Evolutionary conservation across 768 basidiomycete species (phyloP).

Genomic region (Kwoniella shandongensis): DNA sequence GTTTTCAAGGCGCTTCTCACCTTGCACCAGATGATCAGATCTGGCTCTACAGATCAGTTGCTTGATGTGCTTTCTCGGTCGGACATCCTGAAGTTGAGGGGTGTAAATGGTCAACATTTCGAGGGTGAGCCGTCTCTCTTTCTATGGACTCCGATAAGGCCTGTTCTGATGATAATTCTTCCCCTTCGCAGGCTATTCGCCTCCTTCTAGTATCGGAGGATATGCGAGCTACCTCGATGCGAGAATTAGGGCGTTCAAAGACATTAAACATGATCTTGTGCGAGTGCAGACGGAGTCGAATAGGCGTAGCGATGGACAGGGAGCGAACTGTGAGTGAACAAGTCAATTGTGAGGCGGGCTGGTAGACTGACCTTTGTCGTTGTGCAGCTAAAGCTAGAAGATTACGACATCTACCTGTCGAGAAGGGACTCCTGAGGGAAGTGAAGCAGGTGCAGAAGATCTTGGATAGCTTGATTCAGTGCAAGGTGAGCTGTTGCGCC

Average conservation of each 20-base stretch:
- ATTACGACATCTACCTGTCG: conserved; percentile 85
- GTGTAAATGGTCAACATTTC: conserved; percentile 79
- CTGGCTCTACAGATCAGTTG: conserved; percentile 92
- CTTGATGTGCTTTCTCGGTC: conserved; percentile 72
- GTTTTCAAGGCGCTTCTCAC: conserved; percentile 98
- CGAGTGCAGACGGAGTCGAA: conserved; percentile 91
- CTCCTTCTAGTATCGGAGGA: conserved; percentile 79
- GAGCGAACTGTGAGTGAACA: conserved; percentile 35
- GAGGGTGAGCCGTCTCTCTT: conserved; percentile 63
- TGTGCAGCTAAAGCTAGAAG: conserved; percentile 60
- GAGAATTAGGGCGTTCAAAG: conserved; percentile 80
- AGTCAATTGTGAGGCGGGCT: not conserved
- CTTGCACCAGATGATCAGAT: conserved; percentile 92
- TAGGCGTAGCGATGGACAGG: conserved; percentile 55
- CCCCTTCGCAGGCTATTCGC: conserved; percentile 68
- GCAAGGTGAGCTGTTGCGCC: conserved; percentile 65
- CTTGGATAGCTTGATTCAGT: conserved; percentile 83
- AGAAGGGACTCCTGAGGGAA: conserved; percentile 90
- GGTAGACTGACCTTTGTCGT: not conserved
- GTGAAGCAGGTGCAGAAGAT: conserved; percentile 85
- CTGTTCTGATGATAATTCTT: too few relatives aligned
- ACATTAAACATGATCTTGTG: conserved; percentile 90
- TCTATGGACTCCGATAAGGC: too few relatives aligned
- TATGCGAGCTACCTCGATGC: conserved; percentile 88
- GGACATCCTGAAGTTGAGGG: conserved; percentile 76